Evolutionary conservation across 2,329 filamentous ascomycete genomes (phyloP), one percentile per base, ranked within the genome.

Genomic region (Colletotrichum sp.): DNA sequence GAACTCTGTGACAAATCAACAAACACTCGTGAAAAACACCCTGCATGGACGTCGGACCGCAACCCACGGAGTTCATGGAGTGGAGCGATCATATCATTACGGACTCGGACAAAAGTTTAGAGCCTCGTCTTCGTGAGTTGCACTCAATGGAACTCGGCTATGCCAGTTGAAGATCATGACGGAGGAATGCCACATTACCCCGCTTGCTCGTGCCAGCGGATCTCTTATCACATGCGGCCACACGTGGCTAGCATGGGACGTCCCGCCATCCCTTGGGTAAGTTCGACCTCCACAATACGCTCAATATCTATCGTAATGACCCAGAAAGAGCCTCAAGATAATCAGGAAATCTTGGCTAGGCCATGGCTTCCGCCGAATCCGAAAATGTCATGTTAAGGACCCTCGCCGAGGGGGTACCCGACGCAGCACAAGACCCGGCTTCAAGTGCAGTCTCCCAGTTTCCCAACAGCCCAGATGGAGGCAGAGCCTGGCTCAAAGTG

Each of bases 401-500:
- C 8, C 10, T 66, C 28, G 4, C 64, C 12, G 60, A 60, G 26
- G 26, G 16, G 8, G n/a, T 15, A 1, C 30, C 60, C 15, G 64
- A 66, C 3, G 9, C 26, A 16, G 5, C 43, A 28, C 64, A 28
- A 6, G 43, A 66, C 1, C 28, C 64, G n/a, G 64, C 16, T 9
- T 48, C 28, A 7, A 66, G 13, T 12, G 13, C n/a, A 12, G 64
- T 66, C 8, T 66, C 64, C 8, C 64, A 26, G 1, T 15, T 34
- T 16, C 38, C 38, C 10, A 32, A 8, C 38, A 1, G 2, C 1
- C 28, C 64, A 8, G 80, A 78, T 85, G 18, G 82, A 80, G 75
- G 75, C 26, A 81, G 81, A 52, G 89, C 89, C 28, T 90, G 89
- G 89, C 81, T 82, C 0, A 88, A 90, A 79, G 86, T 87, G 4